phyloP scores from a whole-genome alignment of 805 yeast species.

The Zygosaccharomyces bailii region DNA sequence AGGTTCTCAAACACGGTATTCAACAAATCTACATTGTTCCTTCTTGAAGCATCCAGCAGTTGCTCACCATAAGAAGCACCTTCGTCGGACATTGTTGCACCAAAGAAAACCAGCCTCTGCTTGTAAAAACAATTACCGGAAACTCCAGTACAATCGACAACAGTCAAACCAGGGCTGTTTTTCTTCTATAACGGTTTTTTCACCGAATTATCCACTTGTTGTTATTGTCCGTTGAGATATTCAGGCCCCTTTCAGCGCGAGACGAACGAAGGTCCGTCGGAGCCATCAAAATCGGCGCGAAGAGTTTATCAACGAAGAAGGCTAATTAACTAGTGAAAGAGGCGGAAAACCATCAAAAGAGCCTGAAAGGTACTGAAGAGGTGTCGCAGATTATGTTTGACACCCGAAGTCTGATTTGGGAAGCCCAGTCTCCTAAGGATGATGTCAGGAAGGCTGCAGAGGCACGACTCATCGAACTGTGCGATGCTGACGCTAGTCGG shows the following conservation, averaged over 20 bases:
- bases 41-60: constrained; percentile 78
- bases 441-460: constrained; percentile 52
- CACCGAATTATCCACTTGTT: neutral
- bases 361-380: neutral
- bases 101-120: neutral
- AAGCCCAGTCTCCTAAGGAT: constrained; percentile 48
- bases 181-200: neutral
- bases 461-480: constrained; percentile 40
- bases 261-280: constrained; percentile 1
- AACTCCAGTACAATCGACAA: neutral
- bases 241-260: constrained; percentile 9
- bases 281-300: neutral
- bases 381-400: constrained; percentile 4
- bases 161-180: neutral
- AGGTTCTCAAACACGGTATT: constrained; percentile 49
- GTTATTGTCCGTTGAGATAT: neutral
- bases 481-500: constrained; percentile 49
- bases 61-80: constrained; percentile 82
- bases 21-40: constrained; percentile 79
- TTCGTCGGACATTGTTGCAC: constrained; percentile 32
- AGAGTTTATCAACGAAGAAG: neutral
- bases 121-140: neutral
- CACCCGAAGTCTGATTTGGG: constrained; percentile 24
- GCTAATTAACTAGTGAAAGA: neutral
- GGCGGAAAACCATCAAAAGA: neutral